Evolutionary conservation across 1,284 basidiomycete genomes (phyloP).

Genomic region (Melampsora occidentalis): DNA sequence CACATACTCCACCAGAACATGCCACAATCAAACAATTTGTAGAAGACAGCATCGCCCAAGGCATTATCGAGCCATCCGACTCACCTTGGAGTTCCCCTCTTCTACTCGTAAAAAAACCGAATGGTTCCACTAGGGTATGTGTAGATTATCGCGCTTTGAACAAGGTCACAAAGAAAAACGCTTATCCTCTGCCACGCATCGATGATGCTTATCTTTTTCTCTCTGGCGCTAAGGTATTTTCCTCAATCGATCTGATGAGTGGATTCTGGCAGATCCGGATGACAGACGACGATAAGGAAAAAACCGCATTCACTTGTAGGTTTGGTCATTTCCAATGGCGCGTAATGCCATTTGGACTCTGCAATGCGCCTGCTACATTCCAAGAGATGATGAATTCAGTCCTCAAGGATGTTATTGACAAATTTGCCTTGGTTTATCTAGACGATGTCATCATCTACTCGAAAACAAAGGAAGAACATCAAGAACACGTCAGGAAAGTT

Average conservation of each 20-base stretch:
- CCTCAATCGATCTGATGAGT: not conserved
- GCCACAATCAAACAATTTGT: slow-evolving; percentile 11
- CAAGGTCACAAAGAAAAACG: slow-evolving; percentile 1
- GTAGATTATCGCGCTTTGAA: slow-evolving; percentile 18
- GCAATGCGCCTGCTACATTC: no score
- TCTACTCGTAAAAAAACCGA: not conserved
- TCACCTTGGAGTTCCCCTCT: slow-evolving; percentile 3
- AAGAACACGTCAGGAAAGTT: not conserved
- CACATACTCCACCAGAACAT: slow-evolving; percentile 8
- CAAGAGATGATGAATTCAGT: slow-evolving; percentile 51
- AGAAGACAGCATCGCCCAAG: not conserved
- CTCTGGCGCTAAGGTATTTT: not conserved
- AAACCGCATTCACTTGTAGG: slow-evolving; percentile 3
- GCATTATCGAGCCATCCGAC: slow-evolving; percentile 2
- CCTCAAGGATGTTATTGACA: slow-evolving; percentile 1
- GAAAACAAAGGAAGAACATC: not conserved
- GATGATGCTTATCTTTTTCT: not conserved
- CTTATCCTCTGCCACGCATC: slow-evolving; percentile 7
- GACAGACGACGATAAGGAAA: not conserved
- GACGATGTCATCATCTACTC: slow-evolving; percentile 16
- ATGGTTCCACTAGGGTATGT: slow-evolving; percentile 11
- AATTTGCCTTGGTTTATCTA: slow-evolving; percentile 12
- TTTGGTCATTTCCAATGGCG: slow-evolving; percentile 49
- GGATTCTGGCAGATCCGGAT: slow-evolving; percentile 9
- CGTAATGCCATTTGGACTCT: no score